phyloP scores from a whole-genome alignment of 139 green algal species.

The Auxenochlorella protothecoides region DNA sequence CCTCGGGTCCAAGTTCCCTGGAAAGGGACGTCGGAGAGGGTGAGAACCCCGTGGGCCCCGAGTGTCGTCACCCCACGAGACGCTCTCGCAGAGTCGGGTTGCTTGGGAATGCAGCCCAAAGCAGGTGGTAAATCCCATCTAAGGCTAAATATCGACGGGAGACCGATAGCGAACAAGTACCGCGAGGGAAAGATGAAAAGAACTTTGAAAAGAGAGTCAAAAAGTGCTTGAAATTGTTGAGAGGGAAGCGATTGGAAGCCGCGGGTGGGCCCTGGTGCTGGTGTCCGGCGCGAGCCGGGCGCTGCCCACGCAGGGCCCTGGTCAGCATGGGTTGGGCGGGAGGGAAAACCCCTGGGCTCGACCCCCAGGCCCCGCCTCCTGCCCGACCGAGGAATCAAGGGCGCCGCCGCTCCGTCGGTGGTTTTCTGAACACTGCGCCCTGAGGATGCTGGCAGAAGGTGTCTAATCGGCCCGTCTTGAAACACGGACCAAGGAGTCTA shows the following conservation, averaged over 20 bases:
- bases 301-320: constrained; percentile 57
- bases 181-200: constrained; percentile 95
- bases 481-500: constrained; percentile 96
- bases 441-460: constrained; percentile 75
- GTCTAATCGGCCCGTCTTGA: constrained; percentile 81
- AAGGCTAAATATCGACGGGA: constrained; percentile 88
- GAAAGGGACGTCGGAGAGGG: too few species aligned
- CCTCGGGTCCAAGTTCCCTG: too few species aligned
- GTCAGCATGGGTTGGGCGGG: constrained; percentile 69
- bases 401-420: constrained; percentile 43
- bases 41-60: too few species aligned
- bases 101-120: constrained; percentile 89
- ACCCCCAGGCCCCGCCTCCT: constrained; percentile 41
- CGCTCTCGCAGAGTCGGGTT: constrained; percentile 77
- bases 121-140: constrained; percentile 86
- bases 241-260: constrained; percentile 74
- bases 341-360: constrained; percentile 54
- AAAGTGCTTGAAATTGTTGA: constrained; percentile 93
- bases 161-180: constrained; percentile 95
- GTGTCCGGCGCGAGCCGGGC: too few species aligned
- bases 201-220: constrained; percentile 95
- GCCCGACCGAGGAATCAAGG: constrained; percentile 56
- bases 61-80: constrained; percentile 55
- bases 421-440: constrained; percentile 54
- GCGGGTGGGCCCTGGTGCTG: constrained; percentile 60